Base-by-base conservation (phyloP, 495 filamentous ascomycete genomes). In the Rostrohypoxylon terebratum region DNA sequence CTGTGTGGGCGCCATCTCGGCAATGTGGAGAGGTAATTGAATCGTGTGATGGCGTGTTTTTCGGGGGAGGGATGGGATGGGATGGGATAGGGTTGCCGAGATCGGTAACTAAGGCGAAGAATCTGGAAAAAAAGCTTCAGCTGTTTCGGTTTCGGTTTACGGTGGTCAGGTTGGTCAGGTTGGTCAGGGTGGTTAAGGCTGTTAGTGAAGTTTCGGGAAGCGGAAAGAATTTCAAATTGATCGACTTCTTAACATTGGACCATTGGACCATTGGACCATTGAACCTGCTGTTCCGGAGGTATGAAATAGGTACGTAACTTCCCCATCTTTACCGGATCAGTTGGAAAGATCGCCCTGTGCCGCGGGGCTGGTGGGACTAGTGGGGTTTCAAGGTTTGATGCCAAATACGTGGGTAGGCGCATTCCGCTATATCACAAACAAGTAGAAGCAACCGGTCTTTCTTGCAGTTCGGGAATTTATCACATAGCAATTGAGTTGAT, bases 1-100 rank as follows among this genome's bases (percentile, higher is more conserved):
- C 50, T 83, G 77, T 6, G 86, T 88, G 18, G 86, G 84, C 16
- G 85, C 66, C 86, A 88, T 88, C 9, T 18, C 64, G 59, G 65
- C 3, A 72, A 59, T 21, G 55, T 25, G 20, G 38, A 57, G 54
- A 47, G 63, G 20, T 3, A n/a, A 23, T 62, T 45, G 53, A 42
- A 59, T 51, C 33, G 61, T 21, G 53, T 63, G 59, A 28, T 38
- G 11, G 34, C 34, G 34, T 42, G 38, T 65, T 65, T 28, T 28
- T 28, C 28, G 28, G 28, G 28, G 28, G 28, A 28, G 3, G 28
- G 28, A 48, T 55, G 45, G 38, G 10, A 16, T 48, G 48, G 23
- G 14, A 31, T 25, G 45, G 59, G 34, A 53, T 64, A 34, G 33
- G 48, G 47, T 23, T 51, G 42, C 58, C 21, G 45, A 59, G 53